Evolutionary conservation across 768 basidiomycete species (phyloP).

Genomic region (Phaffia australis): DNA sequence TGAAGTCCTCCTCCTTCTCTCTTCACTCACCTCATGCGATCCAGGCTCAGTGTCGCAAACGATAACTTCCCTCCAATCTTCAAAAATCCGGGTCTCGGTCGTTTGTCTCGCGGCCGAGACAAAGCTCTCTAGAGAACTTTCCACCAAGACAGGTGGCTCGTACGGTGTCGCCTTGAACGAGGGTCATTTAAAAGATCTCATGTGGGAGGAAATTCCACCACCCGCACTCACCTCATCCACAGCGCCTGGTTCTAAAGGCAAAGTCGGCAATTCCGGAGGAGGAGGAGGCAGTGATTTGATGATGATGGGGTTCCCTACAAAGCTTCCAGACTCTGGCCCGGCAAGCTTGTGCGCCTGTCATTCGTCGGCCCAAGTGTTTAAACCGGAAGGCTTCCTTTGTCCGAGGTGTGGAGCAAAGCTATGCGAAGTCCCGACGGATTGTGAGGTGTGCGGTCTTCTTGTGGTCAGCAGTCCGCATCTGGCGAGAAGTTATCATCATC

Average conservation of each 20-base stretch:
- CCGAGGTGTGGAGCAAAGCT: conserved; percentile 85
- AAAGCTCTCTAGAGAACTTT: conserved; percentile 89
- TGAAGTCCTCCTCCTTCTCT: conserved; percentile 86
- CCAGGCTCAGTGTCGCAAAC: conserved; percentile 94
- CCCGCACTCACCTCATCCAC: conserved; percentile 48
- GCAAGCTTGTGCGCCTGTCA: conserved; percentile 88
- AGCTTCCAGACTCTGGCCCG: conserved; percentile 70
- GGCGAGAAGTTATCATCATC: conserved; percentile 85
- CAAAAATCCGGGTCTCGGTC: conserved; percentile 79
- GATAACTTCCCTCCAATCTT: conserved; percentile 67
- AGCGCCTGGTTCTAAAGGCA: not conserved
- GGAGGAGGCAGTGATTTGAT: conserved; percentile 54
- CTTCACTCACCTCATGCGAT: conserved; percentile 91
- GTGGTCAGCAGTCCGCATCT: conserved; percentile 96
- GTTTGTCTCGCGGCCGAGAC: conserved; percentile 95
- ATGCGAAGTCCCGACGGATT: conserved; percentile 97
- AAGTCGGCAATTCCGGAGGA: not conserved
- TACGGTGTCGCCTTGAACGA: conserved; percentile 99
- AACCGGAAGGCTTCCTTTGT: conserved; percentile 86
- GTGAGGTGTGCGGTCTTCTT: conserved; percentile 92
- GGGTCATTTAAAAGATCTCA: conserved; percentile 86
- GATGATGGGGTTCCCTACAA: conserved; percentile 98
- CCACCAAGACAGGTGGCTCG: conserved; percentile 75
- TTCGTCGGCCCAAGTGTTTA: conserved; percentile 53
- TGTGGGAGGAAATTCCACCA: conserved; percentile 91